A percentile compares a stretch with the other conserved stretches of the same genome.
Conservation (phyloP, 352 stramenopile species). For the Detonula confervacea region DNA sequence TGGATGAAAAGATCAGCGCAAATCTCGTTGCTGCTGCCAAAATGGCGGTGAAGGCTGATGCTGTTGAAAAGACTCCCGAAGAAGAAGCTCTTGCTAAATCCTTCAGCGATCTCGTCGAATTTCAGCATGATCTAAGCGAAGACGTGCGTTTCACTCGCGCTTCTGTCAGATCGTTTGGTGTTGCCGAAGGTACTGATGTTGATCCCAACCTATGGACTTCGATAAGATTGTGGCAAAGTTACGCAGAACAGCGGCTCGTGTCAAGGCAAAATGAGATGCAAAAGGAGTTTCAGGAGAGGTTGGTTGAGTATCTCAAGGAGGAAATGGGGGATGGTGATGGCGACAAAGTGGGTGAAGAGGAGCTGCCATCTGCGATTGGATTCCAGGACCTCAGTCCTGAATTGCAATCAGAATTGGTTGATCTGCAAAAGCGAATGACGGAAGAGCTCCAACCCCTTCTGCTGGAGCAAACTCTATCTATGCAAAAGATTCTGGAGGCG, state of each 20-base stretch:
- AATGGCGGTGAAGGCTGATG: constrained; percentile 24
- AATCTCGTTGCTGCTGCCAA: constrained; percentile 16
- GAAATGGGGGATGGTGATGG: constrained; percentile 62
- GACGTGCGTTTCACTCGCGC: constrained; percentile 82
- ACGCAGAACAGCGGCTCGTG: constrained; percentile 78
- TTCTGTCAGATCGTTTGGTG: constrained; percentile 65
- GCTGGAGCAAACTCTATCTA: constrained; percentile 78
- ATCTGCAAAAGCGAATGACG: constrained; percentile 80
- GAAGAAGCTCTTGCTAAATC: constrained; percentile 65
- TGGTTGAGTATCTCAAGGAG: constrained; percentile 77
- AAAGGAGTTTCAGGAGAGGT: constrained; percentile 81
- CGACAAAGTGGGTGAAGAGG: constrained; percentile 42
- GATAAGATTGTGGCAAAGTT: constrained; percentile 82
- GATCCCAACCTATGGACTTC: constrained; percentile 79
- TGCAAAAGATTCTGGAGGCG: constrained; percentile 84
- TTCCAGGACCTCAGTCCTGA: constrained; percentile 74
- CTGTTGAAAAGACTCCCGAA: constrained; percentile 42
- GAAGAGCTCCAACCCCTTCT: constrained; percentile 72
- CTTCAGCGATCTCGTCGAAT: constrained; percentile 69
- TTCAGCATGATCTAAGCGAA: constrained; percentile 81
- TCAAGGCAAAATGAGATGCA: constrained; percentile 82
- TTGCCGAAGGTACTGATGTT: constrained; percentile 62
- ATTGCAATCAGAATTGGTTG: constrained; percentile 76
- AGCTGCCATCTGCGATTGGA: constrained; percentile 69
- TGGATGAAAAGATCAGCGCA: constrained; percentile 40